Evolutionary conservation across 192 early-diverging fungal species (phyloP).

Genomic region (Pilobolus umbonatus): DNA sequence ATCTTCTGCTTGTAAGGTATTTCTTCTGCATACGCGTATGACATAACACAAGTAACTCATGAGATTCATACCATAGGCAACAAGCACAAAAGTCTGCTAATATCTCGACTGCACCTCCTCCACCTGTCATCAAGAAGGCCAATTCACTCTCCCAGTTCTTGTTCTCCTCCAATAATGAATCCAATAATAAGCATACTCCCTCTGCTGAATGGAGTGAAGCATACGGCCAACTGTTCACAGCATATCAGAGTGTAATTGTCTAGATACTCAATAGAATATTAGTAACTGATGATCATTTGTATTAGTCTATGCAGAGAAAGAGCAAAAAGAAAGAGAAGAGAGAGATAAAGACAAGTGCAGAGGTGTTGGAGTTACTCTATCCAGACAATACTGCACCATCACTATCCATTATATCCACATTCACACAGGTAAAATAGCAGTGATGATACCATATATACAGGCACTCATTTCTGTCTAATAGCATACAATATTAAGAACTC

Average conservation of each 20-base stretch:
- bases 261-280: background rate
- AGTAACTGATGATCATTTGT: background rate
- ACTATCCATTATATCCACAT: background rate
- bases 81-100: slow-evolving; percentile 10
- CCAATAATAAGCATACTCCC: background rate
- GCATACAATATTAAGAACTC: slow-evolving; percentile 6
- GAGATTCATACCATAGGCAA: background rate
- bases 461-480: background rate
- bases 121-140: background rate
- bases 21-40: background rate
- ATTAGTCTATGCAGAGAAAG: slow-evolving; percentile 3
- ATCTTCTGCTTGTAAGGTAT: slow-evolving; percentile 28
- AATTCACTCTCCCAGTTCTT: background rate
- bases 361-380: background rate
- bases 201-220: background rate
- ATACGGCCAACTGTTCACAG: background rate
- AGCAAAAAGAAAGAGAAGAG: background rate
- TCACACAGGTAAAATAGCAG: background rate
- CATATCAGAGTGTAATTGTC: background rate
- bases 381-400: background rate
- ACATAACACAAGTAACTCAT: background rate
- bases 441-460: background rate
- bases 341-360: slow-evolving; percentile 3
- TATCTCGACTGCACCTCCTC: slow-evolving; percentile 6
- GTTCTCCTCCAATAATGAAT: background rate